Base-by-base conservation (phyloP, 495 filamentous ascomycete genomes). In the Aspergillus affinis region DNA sequence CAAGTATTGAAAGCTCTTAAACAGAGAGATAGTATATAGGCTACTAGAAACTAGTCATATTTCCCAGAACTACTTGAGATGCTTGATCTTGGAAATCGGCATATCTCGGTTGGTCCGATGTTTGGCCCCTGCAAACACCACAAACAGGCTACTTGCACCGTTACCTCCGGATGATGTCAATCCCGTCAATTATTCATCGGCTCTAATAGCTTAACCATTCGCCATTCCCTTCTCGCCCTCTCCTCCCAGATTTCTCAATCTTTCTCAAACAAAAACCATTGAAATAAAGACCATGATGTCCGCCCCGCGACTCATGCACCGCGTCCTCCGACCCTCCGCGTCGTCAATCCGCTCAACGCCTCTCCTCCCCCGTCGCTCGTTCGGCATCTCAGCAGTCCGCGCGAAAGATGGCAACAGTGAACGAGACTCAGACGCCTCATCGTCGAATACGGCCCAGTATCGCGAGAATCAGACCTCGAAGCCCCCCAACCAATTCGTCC, bases 401-500 rank as follows among this genome's bases (percentile, higher is more conserved):
- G 62, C 69, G 57, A 72, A 69, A 52, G 65, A 72, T 53, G 58
- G 51, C 60, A 75, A 64, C 47, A 46, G 50, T 36, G 58, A 56
- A 45, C 18, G 58, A 60, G 48, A 32, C 56, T 58, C 72, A 21
- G 66, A 69, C 46, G n/a, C n/a, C n/a, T n/a, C n/a, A n/a, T 62
- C 54, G 61, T 59, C 68, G 51, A 85, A 72, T 23, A 72, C 79
- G 20, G 61, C 72, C 44, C 77, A 74, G 36, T 80, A 86, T 69
- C 75, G 81, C 52, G 78, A 80, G 32, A 73, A 72, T 49, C 83
- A 89, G 66, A 78, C 71, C 5, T 74, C 79, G 23, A 86, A 83
- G 70, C 67, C 81, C 0, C 69, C 79, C n/a, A 88, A 87, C 61
- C 86, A 84, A 48, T 76, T 81, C 62, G 73, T 89, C 55, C 84